Evolutionary conservation across 805 yeast genomes (phyloP).

Genomic region (Starmerella cellae): DNA sequence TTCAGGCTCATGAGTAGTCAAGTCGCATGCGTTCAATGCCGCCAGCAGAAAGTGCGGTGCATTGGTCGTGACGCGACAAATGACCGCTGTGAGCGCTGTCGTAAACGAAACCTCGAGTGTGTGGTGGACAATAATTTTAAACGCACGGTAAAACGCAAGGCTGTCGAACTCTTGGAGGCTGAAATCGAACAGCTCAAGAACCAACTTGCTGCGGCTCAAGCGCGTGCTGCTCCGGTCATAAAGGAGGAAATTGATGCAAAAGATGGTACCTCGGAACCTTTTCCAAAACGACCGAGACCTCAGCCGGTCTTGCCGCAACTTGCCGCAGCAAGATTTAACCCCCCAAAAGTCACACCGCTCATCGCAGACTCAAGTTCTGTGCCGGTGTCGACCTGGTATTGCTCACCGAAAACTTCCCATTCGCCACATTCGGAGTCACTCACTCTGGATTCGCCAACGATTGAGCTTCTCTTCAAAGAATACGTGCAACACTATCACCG

Average conservation of each 20-base stretch:
- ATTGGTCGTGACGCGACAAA: constrained; percentile 39
- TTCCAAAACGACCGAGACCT: not conserved
- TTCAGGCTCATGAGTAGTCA: constrained; percentile 8
- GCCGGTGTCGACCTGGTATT: constrained; percentile 24
- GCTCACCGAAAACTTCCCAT: constrained; percentile 45
- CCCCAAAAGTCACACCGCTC: not conserved
- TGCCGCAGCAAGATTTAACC: not conserved
- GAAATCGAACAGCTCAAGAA: constrained; percentile 60
- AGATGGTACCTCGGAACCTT: not conserved
- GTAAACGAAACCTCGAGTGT: constrained; percentile 55
- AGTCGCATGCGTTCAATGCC: constrained; percentile 81
- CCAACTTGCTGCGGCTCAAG: constrained; percentile 6
- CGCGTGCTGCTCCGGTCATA: not conserved
- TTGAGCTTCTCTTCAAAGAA: constrained; percentile 50
- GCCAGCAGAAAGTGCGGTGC: constrained; percentile 63
- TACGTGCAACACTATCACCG: constrained; percentile 71
- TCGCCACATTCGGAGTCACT: constrained; percentile 42
- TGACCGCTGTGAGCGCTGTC: constrained; percentile 69
- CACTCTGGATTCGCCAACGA: constrained; percentile 45
- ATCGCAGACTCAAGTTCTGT: not conserved
- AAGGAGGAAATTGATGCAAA: not conserved
- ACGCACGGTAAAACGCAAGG: constrained; percentile 67
- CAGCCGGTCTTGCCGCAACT: not conserved
- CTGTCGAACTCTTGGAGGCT: constrained; percentile 43
- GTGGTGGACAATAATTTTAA: constrained; percentile 68